Base-by-base conservation (phyloP, 2,329 filamentous ascomycete species). In the Clarireedia homoeocarpa region DNA sequence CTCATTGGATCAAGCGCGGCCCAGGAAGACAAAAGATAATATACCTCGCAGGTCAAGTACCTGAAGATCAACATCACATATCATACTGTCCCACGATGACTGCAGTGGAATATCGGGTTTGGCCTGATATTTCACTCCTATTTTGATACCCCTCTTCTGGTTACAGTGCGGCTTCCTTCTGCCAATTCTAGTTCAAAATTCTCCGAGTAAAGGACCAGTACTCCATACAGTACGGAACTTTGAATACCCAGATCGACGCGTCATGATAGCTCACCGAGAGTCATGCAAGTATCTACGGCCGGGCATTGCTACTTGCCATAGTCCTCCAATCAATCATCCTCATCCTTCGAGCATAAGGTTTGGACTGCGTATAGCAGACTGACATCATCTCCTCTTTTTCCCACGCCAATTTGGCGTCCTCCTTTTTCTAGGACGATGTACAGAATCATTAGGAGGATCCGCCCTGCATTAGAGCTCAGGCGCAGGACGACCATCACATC, bases 111-210 rank as follows among this genome's bases (percentile, higher is more conserved):
- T 51, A 51, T 34, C 44, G 9, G 34, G 20, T 48, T 12, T 30
- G 30, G 20, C 17, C 24, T 54, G n/a, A 50, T 27, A 2, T 27
- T 36, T 39, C 30, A 6, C 23, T 23, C 45, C 24, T 20, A 6
- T 38, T 27, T 39, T 42, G 38, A 12, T 10, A 47, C 46, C 30
- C 26, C 14, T 48, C 20, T 12, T 10, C 20, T 34, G 23, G 45
- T 55, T 50, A 49, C 48, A 49, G 39, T 39, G 34, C 51, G 34
- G 44, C 44, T 48, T 20, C 34, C 26, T 6, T 15, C 34, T n/a
- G n/a, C 46, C 39, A 51, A 55, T 44, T 55, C 52, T 55, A 20
- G 15, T 26, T 49, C 49, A 42, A 45, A 55, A 55, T 55, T 51
- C 53, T 55, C 53, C 53, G 53, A 50, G 17, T 20, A 30, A 15